Conservation (phyloP, 2,329 filamentous ascomycete species). For the Trichoderma oligosporum region DNA sequence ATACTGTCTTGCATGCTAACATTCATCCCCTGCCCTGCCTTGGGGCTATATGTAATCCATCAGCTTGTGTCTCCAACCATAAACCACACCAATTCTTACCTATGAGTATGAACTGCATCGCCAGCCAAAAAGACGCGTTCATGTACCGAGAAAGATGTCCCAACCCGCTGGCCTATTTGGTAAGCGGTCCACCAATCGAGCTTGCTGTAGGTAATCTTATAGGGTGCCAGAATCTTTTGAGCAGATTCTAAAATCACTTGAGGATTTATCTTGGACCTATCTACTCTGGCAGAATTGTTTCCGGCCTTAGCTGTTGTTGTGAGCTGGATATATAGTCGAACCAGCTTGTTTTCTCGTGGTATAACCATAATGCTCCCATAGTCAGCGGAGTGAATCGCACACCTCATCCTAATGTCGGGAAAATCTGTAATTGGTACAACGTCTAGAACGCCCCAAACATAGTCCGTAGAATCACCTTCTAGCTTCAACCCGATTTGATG, state of each 20-base stretch:
- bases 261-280: slow-evolving; percentile 48
- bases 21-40: neutral
- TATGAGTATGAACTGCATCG: neutral
- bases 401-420: slow-evolving; percentile 29
- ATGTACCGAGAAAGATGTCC: neutral
- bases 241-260: slow-evolving; percentile 60
- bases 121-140: neutral
- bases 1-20: neutral
- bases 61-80: neutral
- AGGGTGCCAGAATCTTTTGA: slow-evolving; percentile 61
- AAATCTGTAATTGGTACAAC: slow-evolving; percentile 29
- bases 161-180: slow-evolving; percentile 59
- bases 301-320: neutral
- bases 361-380: slow-evolving; percentile 2
- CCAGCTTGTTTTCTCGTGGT: slow-evolving; percentile 1
- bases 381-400: slow-evolving; percentile 26
- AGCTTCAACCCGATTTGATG: slow-evolving; percentile 26
- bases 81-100: neutral
- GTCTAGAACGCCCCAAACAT: slow-evolving; percentile 31
- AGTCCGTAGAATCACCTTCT: slow-evolving; percentile 29
- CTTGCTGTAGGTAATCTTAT: slow-evolving; percentile 60
- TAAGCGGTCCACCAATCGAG: slow-evolving; percentile 54
- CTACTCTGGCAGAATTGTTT: neutral
- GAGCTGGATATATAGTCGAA: slow-evolving; percentile 4
- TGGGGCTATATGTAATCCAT: neutral